Conservation (phyloP, 768 basidiomycete species). For the Amanita molliuscula region DNA sequence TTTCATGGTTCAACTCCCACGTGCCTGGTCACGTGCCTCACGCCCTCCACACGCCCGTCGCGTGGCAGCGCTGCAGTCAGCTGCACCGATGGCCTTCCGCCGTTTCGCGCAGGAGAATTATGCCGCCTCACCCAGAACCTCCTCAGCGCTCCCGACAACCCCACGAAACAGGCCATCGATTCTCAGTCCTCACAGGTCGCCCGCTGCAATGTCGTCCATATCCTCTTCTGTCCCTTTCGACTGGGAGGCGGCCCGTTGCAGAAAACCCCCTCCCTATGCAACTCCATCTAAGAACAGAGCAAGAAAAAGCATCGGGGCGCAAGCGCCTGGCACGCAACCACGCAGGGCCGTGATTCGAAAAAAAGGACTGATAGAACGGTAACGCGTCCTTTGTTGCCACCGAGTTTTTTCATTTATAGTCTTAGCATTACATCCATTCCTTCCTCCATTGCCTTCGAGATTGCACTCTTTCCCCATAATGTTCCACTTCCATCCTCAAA, state of each 20-base stretch:
- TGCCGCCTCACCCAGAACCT: conserved; percentile 29
- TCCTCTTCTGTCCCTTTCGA: conserved; percentile 75
- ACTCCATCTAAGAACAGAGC: conserved; percentile 43
- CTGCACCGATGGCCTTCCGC: conserved; percentile 39
- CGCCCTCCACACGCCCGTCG: conserved; percentile 14
- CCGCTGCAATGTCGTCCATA: conserved; percentile 57
- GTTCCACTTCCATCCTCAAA: conserved; percentile 60
- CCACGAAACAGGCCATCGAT: conserved; percentile 35
- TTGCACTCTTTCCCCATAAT: conserved; percentile 78
- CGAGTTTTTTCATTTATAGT: conserved; percentile 6
- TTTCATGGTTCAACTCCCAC: conserved; percentile 41
- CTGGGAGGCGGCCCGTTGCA: conserved; percentile 75
- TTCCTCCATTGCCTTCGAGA: conserved; percentile 63
- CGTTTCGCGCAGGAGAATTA: conserved; percentile 46
- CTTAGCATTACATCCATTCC: conserved; percentile 55
- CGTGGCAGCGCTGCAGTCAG: conserved; percentile 3
- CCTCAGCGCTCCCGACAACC: conserved; percentile 23
- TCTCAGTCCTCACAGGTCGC: conserved; percentile 48
- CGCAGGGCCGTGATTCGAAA: conserved; percentile 52
- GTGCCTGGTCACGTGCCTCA: conserved; percentile 24
- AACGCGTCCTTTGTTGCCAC: conserved; percentile 5
- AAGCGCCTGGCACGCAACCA: conserved; percentile 24
- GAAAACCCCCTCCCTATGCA: conserved; percentile 62
- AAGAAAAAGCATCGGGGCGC: conserved; percentile 28
- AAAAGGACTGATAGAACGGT: conserved; percentile 59